Conservation (phyloP, 2,329 filamentous ascomycete species). For the Microcyclospora pomicola region DNA sequence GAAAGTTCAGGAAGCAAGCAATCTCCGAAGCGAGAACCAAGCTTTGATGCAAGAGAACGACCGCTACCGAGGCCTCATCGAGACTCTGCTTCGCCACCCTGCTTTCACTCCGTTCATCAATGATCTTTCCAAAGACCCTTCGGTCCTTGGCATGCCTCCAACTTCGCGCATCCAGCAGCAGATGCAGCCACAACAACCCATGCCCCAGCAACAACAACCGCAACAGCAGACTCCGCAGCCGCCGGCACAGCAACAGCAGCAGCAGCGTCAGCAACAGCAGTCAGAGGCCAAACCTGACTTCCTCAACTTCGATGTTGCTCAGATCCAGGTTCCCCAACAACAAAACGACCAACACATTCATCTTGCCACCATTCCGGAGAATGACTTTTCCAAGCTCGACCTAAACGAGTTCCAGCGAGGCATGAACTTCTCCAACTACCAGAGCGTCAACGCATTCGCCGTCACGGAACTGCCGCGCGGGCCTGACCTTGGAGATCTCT, state of each 20-base stretch:
- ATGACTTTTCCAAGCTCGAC: slow-evolving; percentile 61
- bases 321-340: slow-evolving; percentile 21
- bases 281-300: slow-evolving; percentile 22
- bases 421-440: slow-evolving; percentile 25
- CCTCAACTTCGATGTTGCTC: slow-evolving; percentile 25
- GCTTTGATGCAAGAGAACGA: slow-evolving; percentile 54
- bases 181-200: slow-evolving; percentile 13
- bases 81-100: slow-evolving; percentile 49
- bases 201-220: slow-evolving; percentile 11
- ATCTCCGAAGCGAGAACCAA: slow-evolving; percentile 67
- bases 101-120: slow-evolving; percentile 34
- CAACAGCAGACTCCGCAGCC: slow-evolving; percentile 8
- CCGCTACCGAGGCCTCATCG: slow-evolving; percentile 50
- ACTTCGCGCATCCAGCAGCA: slow-evolving; percentile 5
- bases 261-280: slow-evolving; percentile 11
- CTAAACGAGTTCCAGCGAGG: slow-evolving; percentile 42
- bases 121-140: slow-evolving; percentile 28
- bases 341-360: slow-evolving; percentile 39
- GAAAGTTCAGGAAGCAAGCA: slow-evolving; percentile 71
- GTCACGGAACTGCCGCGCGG: slow-evolving; percentile 15
- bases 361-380: slow-evolving; percentile 74
- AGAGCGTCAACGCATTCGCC: slow-evolving; percentile 22
- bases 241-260: slow-evolving; percentile 6
- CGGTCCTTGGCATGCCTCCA: slow-evolving; percentile 14
- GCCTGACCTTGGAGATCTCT: slow-evolving; percentile 14